These are phyloP conservation scores for Neofusicoccum cordaticola DNA, from an alignment of 2,329 filamentous ascomycete genomes.

Conservation along the genomic window DNA sequence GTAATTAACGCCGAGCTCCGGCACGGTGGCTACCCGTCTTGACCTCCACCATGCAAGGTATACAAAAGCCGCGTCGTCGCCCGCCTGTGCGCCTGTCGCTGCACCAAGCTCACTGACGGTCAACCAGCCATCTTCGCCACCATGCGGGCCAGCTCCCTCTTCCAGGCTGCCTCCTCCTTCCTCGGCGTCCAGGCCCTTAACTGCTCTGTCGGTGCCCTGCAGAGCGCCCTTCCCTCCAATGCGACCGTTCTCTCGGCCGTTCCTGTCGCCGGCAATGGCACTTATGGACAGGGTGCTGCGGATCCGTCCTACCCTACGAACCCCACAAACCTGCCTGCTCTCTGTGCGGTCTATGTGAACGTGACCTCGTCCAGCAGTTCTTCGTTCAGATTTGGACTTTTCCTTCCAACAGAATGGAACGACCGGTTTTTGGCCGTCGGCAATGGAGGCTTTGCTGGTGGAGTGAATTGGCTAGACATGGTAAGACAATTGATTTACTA, in stretches of 20 bases:
- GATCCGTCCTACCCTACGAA: conserved; percentile 42
- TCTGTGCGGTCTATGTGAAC: conserved; percentile 39
- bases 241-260: conserved; percentile 37
- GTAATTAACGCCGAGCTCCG: conserved; percentile 2
- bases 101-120: neutral
- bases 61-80: neutral
- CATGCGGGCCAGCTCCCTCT: neutral
- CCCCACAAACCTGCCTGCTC: conserved; percentile 35
- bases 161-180: neutral
- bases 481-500: neutral
- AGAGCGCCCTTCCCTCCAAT: conserved; percentile 31
- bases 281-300: conserved; percentile 36
- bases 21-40: neutral
- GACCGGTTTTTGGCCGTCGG: conserved; percentile 39
- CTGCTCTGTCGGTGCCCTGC: conserved; percentile 34
- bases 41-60: neutral
- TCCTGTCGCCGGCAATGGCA: conserved; percentile 32
- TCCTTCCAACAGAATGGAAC: conserved; percentile 40
- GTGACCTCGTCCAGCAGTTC: conserved; percentile 34
- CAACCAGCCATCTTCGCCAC: neutral
- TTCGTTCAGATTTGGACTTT: conserved; percentile 39
- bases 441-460: conserved; percentile 48
- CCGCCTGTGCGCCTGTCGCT: neutral
- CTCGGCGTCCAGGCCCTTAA: conserved; percentile 24
- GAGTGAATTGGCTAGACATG: conserved; percentile 51